These are phyloP conservation scores for Bassia scoparia DNA, from an alignment of 148 eudicot species.

Conservation along the genomic window DNA sequence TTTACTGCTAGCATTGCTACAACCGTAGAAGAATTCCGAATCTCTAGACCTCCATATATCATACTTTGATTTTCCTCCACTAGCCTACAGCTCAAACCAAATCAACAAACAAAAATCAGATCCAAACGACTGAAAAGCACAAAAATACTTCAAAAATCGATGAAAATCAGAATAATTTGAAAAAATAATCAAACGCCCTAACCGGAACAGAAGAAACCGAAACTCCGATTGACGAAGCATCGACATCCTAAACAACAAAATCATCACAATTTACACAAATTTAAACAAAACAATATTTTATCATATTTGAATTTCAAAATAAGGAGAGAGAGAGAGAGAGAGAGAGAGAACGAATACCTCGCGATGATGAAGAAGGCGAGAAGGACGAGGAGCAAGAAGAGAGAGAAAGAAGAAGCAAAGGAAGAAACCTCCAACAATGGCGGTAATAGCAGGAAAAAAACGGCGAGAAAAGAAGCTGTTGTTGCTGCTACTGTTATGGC, in stretches of 20 bases:
- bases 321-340: background rate
- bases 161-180: background rate
- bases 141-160: background rate
- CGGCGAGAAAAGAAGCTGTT: conserved; percentile 31
- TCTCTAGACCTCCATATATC: conserved; percentile 72
- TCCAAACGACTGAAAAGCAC: conserved; percentile 31
- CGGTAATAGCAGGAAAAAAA: conserved; percentile 37
- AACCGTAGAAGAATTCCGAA: conserved; percentile 67
- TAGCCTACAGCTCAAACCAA: conserved; percentile 38
- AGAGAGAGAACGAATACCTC: conserved; percentile 25
- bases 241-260: conserved; percentile 30
- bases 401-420: conserved; percentile 48
- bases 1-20: conserved; percentile 64
- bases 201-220: conserved; percentile 58
- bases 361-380: conserved; percentile 23
- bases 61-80: conserved; percentile 49
- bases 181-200: conserved; percentile 28
- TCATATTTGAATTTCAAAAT: background rate
- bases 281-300: background rate
- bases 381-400: conserved; percentile 54
- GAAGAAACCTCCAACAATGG: conserved; percentile 45
- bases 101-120: conserved; percentile 31
- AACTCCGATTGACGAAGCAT: conserved; percentile 26
- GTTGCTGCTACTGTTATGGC: conserved; percentile 27
- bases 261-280: background rate